These are phyloP conservation scores for Phaseolus lunatus DNA, from an alignment of 306 rosid species.

Conservation along the genomic window DNA sequence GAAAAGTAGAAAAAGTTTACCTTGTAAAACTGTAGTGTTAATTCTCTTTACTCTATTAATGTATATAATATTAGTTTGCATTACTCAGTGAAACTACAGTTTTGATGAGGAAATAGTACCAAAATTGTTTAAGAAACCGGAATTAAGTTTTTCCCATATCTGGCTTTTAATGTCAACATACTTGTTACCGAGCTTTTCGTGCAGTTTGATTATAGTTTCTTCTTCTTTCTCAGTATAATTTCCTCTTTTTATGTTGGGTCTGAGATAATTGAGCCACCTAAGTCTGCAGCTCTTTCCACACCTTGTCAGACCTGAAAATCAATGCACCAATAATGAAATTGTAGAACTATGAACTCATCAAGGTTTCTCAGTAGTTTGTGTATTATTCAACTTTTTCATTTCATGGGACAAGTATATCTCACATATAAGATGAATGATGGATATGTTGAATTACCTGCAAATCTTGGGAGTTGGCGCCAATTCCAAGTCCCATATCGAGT, in stretches of 20 bases:
- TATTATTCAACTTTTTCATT: too few relatives aligned
- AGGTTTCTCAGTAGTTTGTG: too few relatives aligned
- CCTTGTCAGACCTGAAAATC: not conserved
- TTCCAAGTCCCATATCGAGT: constrained; percentile 84
- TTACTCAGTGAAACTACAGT: too few relatives aligned
- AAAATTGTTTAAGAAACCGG: too few relatives aligned
- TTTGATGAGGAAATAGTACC: too few relatives aligned
- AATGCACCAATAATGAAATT: not conserved
- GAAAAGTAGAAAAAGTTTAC: too few relatives aligned
- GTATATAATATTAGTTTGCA: too few relatives aligned
- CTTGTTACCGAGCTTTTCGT: constrained; percentile 43
- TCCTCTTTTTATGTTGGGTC: constrained; percentile 47
- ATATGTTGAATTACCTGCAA: constrained; percentile 62
- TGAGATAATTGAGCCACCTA: constrained; percentile 47
- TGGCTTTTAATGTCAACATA: not conserved
- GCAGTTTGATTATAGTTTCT: constrained; percentile 33
- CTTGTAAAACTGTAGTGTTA: too few relatives aligned
- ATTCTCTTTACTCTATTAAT: too few relatives aligned
- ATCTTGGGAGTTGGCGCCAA: constrained; percentile 93
- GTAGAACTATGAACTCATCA: not conserved
- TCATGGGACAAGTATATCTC: too few relatives aligned
- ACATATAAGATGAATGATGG: too few relatives aligned
- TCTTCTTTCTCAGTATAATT: constrained; percentile 44
- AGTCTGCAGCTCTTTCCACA: constrained; percentile 28
- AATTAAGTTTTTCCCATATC: too few relatives aligned